These are phyloP conservation scores for Tolypocladium endophyticum DNA, from an alignment of 2,329 filamentous ascomycete species.

Conservation along the genomic window DNA sequence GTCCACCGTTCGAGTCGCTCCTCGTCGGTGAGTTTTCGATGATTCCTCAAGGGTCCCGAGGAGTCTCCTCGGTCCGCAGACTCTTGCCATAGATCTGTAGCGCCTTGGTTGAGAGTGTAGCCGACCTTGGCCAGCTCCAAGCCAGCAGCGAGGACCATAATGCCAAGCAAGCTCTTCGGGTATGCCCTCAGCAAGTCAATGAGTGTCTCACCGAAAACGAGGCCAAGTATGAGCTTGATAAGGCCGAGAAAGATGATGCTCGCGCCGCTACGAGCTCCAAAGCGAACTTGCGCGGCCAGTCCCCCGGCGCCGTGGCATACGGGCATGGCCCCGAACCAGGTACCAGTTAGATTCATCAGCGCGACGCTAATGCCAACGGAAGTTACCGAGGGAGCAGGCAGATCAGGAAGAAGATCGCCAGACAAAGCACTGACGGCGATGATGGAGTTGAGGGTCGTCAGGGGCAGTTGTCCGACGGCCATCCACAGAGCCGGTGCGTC, in stretches of 20 bases:
- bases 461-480: conserved; percentile 79
- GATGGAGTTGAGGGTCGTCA: conserved; percentile 88
- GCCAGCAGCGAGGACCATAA: conserved; percentile 86
- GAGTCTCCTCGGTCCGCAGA: conserved; percentile 26
- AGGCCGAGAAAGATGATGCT: conserved; percentile 71
- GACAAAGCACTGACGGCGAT: conserved; percentile 77
- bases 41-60: conserved; percentile 24
- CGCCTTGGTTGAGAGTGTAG: conserved; percentile 68
- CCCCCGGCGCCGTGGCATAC: conserved; percentile 90
- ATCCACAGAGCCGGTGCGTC: conserved; percentile 31
- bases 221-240: conserved; percentile 64
- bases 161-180: conserved; percentile 65
- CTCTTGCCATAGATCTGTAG: conserved; percentile 49
- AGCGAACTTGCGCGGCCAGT: conserved; percentile 80
- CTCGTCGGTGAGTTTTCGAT: conserved; percentile 48
- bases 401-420: conserved; percentile 61
- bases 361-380: conserved; percentile 73
- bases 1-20: conserved; percentile 71
- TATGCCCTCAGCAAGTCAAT: conserved; percentile 60
- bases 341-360: conserved; percentile 71
- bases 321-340: conserved; percentile 93
- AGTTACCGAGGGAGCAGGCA: conserved; percentile 60
- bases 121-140: conserved; percentile 81
- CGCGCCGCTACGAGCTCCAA: conserved; percentile 80
- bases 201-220: conserved; percentile 66